These are phyloP conservation scores for Fusarium longipes DNA, from an alignment of 2,329 filamentous ascomycete genomes.

Conservation along the genomic window DNA sequence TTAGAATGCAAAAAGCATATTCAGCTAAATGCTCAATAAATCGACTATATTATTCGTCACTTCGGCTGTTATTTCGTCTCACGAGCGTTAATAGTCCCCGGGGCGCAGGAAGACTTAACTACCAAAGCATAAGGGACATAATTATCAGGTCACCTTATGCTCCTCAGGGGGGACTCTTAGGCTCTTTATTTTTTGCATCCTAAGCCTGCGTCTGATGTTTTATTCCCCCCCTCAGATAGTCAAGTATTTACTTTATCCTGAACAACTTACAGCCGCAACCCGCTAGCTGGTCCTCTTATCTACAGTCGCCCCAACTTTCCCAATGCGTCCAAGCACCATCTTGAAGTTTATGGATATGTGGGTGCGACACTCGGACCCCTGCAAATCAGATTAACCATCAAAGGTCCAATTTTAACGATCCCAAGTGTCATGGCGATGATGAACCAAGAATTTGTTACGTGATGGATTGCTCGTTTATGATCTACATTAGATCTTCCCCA, in stretches of 20 bases:
- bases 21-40: not conserved
- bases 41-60: not conserved
- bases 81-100: not conserved
- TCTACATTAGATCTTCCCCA: constrained; percentile 35
- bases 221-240: too few relatives aligned
- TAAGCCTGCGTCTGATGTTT: too few relatives aligned
- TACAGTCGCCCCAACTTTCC: constrained; percentile 28
- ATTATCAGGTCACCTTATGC: too few relatives aligned
- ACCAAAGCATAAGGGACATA: too few relatives aligned
- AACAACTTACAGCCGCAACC: not conserved
- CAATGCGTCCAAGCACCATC: constrained; percentile 21
- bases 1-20: constrained; percentile 11
- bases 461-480: constrained; percentile 10
- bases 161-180: too few relatives aligned
- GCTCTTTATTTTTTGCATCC: too few relatives aligned
- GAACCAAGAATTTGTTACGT: constrained; percentile 18
- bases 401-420: constrained; percentile 23
- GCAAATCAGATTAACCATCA: not conserved
- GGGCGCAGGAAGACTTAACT: too few relatives aligned
- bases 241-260: not conserved
- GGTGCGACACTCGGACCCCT: constrained; percentile 1
- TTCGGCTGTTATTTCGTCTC: not conserved
- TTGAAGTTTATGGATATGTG: not conserved
- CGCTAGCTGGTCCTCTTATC: constrained; percentile 8
- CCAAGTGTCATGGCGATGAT: constrained; percentile 6